Conservation (phyloP, 306 rosid species). For the Medicago arabica region DNA sequence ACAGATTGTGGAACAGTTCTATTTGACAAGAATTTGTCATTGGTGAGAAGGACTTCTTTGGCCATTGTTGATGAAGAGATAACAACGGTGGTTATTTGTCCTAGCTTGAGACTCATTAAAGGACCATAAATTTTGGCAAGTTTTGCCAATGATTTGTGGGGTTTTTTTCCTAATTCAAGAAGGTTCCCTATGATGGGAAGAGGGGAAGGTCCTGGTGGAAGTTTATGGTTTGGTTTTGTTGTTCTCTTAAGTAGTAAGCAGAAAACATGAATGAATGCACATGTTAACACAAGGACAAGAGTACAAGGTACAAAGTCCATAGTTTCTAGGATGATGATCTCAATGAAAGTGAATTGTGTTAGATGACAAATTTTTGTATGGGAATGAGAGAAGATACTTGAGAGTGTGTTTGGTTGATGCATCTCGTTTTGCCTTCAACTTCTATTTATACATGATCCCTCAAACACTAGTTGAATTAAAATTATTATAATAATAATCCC, state of each 20-base stretch:
- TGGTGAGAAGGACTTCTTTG: too few species aligned
- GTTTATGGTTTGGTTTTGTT: neutral
- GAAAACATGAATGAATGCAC: neutral
- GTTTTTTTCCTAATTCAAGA: too few species aligned
- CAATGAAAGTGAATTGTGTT: neutral
- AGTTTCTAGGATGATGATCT: neutral
- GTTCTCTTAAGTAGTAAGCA: neutral
- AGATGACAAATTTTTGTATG: neutral
- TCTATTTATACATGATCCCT: constrained; percentile 14
- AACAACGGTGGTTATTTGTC: too few species aligned
- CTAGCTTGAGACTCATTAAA: too few species aligned
- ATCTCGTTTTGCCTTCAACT: neutral
- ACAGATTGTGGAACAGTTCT: too few species aligned
- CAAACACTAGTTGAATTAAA: neutral
- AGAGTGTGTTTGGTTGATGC: neutral
- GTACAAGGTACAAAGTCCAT: neutral
- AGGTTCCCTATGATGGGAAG: neutral
- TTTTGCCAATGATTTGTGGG: too few species aligned
- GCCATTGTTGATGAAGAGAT: too few species aligned
- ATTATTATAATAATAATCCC: neutral
- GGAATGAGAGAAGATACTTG: neutral
- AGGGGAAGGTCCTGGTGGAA: neutral
- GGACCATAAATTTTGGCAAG: too few species aligned
- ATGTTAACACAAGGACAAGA: neutral
- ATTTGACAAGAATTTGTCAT: too few species aligned